Base-by-base conservation (phyloP, 768 basidiomycete species). In the Panaeolus cyanescens region DNA sequence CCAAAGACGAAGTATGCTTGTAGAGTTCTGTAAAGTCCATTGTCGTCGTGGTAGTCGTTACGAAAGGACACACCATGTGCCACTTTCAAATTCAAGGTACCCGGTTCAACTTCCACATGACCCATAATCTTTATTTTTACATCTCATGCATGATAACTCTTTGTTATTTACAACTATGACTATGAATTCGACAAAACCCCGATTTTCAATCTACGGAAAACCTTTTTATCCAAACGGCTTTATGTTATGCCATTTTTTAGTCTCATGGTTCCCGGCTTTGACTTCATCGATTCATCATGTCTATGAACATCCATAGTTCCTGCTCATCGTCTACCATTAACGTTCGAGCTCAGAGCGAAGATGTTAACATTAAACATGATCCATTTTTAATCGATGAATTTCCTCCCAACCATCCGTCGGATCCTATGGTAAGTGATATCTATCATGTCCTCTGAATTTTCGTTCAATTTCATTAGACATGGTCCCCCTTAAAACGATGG, bases 21-120 rank as follows among this genome's bases (percentile, higher is more conserved):
- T 93, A 94, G 63, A 91, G 82, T 71, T 94, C 91, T 19, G 93
- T 94, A 69, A 94, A 94, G 74, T 95, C 92, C 91, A 93, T 92
- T 20, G 19, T 54, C 54, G 55, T 59, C 15, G 32, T 28, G 20
- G 22, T 30, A 28, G 37, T 4, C 7, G 25, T 50, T 5, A 50
- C 25, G 25, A 50, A 28, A 50, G 30, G 25, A 28, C 25, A 50
- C 10, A 50, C 25, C 45, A 50, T 50, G 45, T 50, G 45, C 45
- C n/a, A n/a, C n/a, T n/a, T n/a, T n/a, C n/a, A n/a, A n/a, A n/a
- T n/a, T n/a, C 45, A 50, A 50, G 45, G 45, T 50, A 50, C 45
- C 45, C 45, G 45, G 45, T 28, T 28, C 10, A 13, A 9, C 4
- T 25, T 28, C 45, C 45, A 28, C 45, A 50, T 50, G 45, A 50